Evolutionary conservation across 2,329 filamentous ascomycete species (phyloP).

Genomic region (Mycosphaerella arachidis): DNA sequence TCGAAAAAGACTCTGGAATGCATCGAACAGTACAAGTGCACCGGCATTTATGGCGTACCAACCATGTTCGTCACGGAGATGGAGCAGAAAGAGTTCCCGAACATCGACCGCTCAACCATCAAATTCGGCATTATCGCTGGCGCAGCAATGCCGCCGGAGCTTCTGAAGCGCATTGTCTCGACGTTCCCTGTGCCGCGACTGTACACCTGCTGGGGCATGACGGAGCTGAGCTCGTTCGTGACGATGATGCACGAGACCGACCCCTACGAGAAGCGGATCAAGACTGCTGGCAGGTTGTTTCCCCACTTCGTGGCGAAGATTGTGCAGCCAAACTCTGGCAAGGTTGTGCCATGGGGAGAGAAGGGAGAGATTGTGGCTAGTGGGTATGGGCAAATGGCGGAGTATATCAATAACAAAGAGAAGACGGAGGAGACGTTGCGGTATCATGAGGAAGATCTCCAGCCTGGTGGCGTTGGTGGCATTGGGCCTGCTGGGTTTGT

Average conservation of each 20-base stretch:
- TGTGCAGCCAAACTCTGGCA: slow-evolving; percentile 59
- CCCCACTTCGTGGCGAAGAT: slow-evolving; percentile 73
- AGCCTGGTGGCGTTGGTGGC: slow-evolving; percentile 22
- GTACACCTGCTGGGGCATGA: slow-evolving; percentile 55
- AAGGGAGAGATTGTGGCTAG: slow-evolving; percentile 72
- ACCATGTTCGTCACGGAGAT: slow-evolving; percentile 70
- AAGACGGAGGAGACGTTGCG: slow-evolving; percentile 68
- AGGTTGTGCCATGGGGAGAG: slow-evolving; percentile 62
- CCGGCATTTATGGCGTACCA: slow-evolving; percentile 74
- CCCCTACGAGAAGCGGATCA: slow-evolving; percentile 60
- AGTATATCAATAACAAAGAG: slow-evolving; percentile 62
- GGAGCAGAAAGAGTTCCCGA: slow-evolving; percentile 24
- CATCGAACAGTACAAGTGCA: slow-evolving; percentile 51
- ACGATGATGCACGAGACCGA: slow-evolving; percentile 44
- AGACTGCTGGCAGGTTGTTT: slow-evolving; percentile 70
- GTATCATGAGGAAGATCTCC: slow-evolving; percentile 25
- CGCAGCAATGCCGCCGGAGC: slow-evolving; percentile 66
- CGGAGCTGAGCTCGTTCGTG: slow-evolving; percentile 48
- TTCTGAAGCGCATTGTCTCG: slow-evolving; percentile 66
- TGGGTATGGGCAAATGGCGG: slow-evolving; percentile 68
- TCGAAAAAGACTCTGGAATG: slow-evolving; percentile 21
- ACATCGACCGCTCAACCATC: slow-evolving; percentile 23
- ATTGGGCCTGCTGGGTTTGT: slow-evolving; percentile 19
- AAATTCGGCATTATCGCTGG: slow-evolving; percentile 62
- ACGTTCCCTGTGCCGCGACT: slow-evolving; percentile 73